phyloP scores from a whole-genome alignment of 257 asterid genomes.

The Paraleonurus japonicus region DNA sequence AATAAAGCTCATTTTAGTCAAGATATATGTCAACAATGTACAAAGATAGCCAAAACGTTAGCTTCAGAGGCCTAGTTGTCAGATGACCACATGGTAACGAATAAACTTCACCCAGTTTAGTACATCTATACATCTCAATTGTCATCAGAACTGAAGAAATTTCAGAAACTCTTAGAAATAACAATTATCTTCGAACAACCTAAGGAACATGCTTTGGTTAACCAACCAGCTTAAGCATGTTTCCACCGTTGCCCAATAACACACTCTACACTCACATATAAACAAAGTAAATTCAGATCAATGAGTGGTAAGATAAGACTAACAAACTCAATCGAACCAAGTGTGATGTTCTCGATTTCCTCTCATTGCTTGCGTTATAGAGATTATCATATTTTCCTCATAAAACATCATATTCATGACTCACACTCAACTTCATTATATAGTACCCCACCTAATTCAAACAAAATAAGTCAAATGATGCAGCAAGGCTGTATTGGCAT shows the following conservation, averaged over 20 bases:
- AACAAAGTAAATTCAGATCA: background rate
- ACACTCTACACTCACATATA: background rate
- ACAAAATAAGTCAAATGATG: slow-evolving; percentile 7
- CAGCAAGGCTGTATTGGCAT: slow-evolving; percentile 3
- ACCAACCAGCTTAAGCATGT: too few species aligned
- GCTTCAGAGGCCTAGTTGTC: background rate
- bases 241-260: too few species aligned
- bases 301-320: background rate
- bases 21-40: background rate
- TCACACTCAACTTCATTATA: background rate
- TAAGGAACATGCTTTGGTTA: background rate
- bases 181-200: background rate
- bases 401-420: background rate
- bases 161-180: background rate
- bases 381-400: too few species aligned
- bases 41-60: background rate
- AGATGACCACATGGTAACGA: background rate
- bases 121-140: background rate
- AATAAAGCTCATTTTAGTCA: slow-evolving; percentile 6
- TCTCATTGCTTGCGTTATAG: background rate
- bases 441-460: background rate
- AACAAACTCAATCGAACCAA: slow-evolving; percentile 1
- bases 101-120: background rate
- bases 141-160: slow-evolving; percentile 3
- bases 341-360: background rate